Evolutionary conservation across 495 filamentous ascomycete species (phyloP).

Genomic region (Terfezia boudieri): DNA sequence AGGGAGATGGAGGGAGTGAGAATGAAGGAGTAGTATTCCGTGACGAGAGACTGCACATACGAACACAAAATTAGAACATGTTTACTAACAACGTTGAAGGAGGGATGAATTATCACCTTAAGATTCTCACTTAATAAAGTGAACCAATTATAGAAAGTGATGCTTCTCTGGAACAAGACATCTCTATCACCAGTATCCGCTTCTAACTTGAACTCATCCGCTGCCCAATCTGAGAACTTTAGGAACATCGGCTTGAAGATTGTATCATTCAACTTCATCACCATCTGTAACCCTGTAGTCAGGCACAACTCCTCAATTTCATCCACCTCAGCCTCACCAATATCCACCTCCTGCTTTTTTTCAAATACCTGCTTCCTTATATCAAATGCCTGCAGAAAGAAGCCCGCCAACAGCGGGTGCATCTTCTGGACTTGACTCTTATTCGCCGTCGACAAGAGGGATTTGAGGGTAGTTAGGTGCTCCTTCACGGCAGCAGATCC

Average conservation of each 20-base stretch:
- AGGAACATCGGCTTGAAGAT: conserved; percentile 85
- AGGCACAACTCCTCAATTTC: conserved; percentile 43
- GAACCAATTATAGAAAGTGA: conserved; percentile 60
- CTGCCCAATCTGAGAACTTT: conserved; percentile 59
- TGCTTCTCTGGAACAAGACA: conserved; percentile 12
- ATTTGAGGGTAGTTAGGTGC: conserved; percentile 42
- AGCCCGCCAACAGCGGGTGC: conserved; percentile 35
- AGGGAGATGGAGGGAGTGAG: conserved; percentile 46
- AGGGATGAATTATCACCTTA: conserved; percentile 29
- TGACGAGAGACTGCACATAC: conserved; percentile 50
- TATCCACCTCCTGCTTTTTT: conserved; percentile 16
- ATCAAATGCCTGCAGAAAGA: conserved; percentile 53
- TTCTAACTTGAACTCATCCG: conserved; percentile 11
- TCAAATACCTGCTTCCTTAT: conserved; percentile 33
- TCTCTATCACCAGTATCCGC: neutral
- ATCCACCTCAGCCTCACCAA: conserved; percentile 29
- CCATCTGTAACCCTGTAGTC: conserved; percentile 57
- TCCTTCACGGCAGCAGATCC: conserved; percentile 14
- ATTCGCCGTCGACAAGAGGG: conserved; percentile 45
- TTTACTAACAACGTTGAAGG: neutral
- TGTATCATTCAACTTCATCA: conserved; percentile 90
- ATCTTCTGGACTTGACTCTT: conserved; percentile 56
- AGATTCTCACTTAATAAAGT: conserved; percentile 56
- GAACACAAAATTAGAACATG: neutral
- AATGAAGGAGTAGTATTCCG: conserved; percentile 68